phyloP scores from a whole-genome alignment of 257 asterid genomes.

The Fraxinus cuspidata region DNA sequence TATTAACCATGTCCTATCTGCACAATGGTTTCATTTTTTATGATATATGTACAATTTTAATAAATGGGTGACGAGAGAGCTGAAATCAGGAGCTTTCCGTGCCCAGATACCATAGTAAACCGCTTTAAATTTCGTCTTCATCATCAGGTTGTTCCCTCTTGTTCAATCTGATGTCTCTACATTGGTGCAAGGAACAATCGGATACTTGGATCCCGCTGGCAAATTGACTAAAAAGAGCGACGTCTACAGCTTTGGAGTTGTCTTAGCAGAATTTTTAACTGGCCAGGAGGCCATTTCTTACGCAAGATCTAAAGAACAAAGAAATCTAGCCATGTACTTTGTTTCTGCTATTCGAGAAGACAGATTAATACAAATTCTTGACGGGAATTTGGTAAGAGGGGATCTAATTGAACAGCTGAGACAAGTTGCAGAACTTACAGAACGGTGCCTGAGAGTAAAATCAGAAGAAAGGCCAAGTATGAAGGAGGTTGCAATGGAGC shows the following conservation, averaged over 20 bases:
- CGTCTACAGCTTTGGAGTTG: slow-evolving; percentile 36
- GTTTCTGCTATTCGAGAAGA: slow-evolving; percentile 9
- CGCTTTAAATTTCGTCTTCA: too few relatives aligned
- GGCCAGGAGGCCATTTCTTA: slow-evolving; percentile 25
- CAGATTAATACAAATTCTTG: slow-evolving; percentile 37
- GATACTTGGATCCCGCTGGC: slow-evolving; percentile 44
- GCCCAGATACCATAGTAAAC: too few relatives aligned
- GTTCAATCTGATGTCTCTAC: background rate
- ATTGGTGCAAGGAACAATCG: slow-evolving; percentile 34
- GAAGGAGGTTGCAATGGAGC: slow-evolving; percentile 48
- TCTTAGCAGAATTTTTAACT: slow-evolving; percentile 19
- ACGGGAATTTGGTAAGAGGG: slow-evolving; percentile 32
- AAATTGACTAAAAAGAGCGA: slow-evolving; percentile 45
- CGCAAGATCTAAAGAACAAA: slow-evolving; percentile 19
- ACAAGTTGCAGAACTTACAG: slow-evolving; percentile 31
- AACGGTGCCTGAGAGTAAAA: slow-evolving; percentile 24
- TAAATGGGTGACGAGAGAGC: too few relatives aligned
- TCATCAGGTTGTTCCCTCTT: background rate
- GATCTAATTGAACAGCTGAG: slow-evolving; percentile 36
- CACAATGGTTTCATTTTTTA: background rate
- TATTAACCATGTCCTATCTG: background rate
- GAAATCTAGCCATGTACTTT: slow-evolving; percentile 30
- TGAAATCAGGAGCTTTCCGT: too few relatives aligned
- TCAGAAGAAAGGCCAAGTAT: slow-evolving; percentile 41
- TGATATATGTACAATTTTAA: too few relatives aligned